Percentiles rank a stretch among this genome's conserved stretches.
Conservation (phyloP, 2,329 filamentous ascomycete genomes). For the Aspergillus costaricaensis region DNA sequence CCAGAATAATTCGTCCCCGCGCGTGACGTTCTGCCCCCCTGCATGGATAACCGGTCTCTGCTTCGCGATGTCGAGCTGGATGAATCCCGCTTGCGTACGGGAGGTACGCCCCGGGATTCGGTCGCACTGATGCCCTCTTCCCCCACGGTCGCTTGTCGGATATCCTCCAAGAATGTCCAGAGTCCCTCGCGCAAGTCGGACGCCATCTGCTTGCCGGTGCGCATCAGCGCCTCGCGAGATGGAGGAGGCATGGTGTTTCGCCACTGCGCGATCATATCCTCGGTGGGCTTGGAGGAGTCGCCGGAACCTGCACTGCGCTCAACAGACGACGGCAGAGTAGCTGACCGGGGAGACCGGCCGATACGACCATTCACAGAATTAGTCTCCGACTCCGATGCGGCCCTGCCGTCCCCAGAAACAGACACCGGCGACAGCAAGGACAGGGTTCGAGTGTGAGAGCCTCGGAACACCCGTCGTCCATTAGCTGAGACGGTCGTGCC, state of each 20-base stretch:
- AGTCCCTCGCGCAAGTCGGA: constrained; percentile 87
- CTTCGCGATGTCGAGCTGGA: constrained; percentile 34
- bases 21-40: constrained; percentile 31
- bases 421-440: constrained; percentile 73
- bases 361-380: constrained; percentile 28
- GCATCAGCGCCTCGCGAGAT: constrained; percentile 55
- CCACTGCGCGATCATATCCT: constrained; percentile 43
- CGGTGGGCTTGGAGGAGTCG: constrained; percentile 29
- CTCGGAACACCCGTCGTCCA: constrained; percentile 67
- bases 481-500: constrained; percentile 39
- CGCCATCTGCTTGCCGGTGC: constrained; percentile 73
- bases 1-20: constrained; percentile 38
- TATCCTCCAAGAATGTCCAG: constrained; percentile 93
- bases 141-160: constrained; percentile 91
- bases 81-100: constrained; percentile 33
- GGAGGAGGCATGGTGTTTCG: constrained; percentile 46
- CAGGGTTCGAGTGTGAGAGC: constrained; percentile 66
- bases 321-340: constrained; percentile 45
- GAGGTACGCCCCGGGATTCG: constrained; percentile 38
- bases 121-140: constrained; percentile 77
- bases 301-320: constrained; percentile 33
- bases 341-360: constrained; percentile 42
- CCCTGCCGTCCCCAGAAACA: constrained; percentile 23
- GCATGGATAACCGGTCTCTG: constrained; percentile 34
- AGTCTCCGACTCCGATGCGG: constrained; percentile 19